phyloP scores from a whole-genome alignment of 805 yeast genomes.

The Candida nitratophila region DNA sequence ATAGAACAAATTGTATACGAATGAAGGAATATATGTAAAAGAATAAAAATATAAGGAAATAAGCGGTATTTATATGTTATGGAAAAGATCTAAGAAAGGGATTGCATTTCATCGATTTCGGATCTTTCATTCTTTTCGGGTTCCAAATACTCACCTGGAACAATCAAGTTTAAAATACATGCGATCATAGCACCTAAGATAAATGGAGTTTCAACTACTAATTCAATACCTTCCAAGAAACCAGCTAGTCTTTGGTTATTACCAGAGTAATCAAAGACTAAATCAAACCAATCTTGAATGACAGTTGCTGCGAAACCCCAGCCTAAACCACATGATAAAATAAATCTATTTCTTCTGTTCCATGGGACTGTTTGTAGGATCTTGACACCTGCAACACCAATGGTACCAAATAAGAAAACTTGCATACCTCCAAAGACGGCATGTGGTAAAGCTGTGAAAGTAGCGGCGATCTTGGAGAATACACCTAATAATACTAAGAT shows the following conservation, averaged over 20 bases:
- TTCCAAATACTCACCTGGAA: constrained; percentile 4
- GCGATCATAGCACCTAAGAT: constrained; percentile 15
- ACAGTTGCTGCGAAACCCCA: constrained; percentile 37
- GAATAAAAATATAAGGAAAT: no score
- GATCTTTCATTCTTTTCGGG: not conserved
- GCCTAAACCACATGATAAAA: constrained; percentile 34
- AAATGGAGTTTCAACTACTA: constrained; percentile 34
- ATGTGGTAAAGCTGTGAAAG: constrained; percentile 62
- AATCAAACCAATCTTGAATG: constrained; percentile 32
- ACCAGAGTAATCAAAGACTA: constrained; percentile 34
- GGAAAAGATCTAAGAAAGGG: no score
- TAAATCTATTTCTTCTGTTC: constrained; percentile 35
- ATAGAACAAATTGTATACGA: no score
- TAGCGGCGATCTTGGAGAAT: constrained; percentile 70
- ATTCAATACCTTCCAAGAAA: constrained; percentile 34
- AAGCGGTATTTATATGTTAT: no score
- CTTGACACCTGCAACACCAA: constrained; percentile 27
- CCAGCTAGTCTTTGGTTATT: constrained; percentile 29
- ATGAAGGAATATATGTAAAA: no score
- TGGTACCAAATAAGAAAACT: constrained; percentile 32
- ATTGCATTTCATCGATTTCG: not conserved
- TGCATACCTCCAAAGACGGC: constrained; percentile 73
- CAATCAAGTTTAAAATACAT: constrained; percentile 11
- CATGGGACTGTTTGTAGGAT: constrained; percentile 26
- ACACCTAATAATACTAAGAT: constrained; percentile 71